Percentiles rank a stretch among this genome's conserved stretches.
phyloP scores from a whole-genome alignment of 2,329 filamentous ascomycete genomes.

The Malbranchea cinnamomea region DNA sequence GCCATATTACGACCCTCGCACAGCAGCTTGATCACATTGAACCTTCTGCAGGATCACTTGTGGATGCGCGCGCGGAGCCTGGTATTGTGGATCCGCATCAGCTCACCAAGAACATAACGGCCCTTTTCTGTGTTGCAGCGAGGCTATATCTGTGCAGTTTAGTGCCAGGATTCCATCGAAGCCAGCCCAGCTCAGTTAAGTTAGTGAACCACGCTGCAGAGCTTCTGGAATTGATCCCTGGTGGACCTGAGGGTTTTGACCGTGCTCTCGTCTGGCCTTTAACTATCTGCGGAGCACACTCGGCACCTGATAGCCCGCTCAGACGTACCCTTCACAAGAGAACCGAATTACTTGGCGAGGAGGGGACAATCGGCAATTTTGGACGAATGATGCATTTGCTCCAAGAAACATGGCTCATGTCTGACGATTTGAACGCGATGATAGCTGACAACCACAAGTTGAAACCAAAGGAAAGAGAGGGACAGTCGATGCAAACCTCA shows the following conservation, averaged over 20 bases:
- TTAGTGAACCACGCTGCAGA: slow-evolving; percentile 65
- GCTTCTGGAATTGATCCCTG: slow-evolving; percentile 67
- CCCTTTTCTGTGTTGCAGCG: slow-evolving; percentile 79
- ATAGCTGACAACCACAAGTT: no score
- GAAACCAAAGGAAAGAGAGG: slow-evolving; percentile 25
- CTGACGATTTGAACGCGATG: no score
- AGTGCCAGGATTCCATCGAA: slow-evolving; percentile 71
- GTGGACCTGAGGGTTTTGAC: slow-evolving; percentile 70
- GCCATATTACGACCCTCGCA: slow-evolving; percentile 76
- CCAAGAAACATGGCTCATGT: slow-evolving; percentile 63
- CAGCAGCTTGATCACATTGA: slow-evolving; percentile 76
- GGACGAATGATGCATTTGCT: slow-evolving; percentile 67
- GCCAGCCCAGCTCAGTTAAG: slow-evolving; percentile 56
- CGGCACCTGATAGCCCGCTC: slow-evolving; percentile 57
- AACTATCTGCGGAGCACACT: slow-evolving; percentile 70
- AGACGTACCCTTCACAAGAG: slow-evolving; percentile 65
- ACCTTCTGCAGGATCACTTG: slow-evolving; percentile 44
- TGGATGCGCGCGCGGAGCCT: slow-evolving; percentile 43
- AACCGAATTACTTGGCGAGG: slow-evolving; percentile 56
- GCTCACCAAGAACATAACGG: slow-evolving; percentile 75
- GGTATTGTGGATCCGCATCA: slow-evolving; percentile 69
- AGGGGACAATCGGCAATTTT: slow-evolving; percentile 69
- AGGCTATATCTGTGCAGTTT: slow-evolving; percentile 95
- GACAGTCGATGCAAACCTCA: no score
- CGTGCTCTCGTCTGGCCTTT: slow-evolving; percentile 87